Evolutionary conservation across 202 grass and related monocot species (phyloP), one percentile per base, ranked within the genome.

Genomic region (Dendrocalamus latiflorus): DNA sequence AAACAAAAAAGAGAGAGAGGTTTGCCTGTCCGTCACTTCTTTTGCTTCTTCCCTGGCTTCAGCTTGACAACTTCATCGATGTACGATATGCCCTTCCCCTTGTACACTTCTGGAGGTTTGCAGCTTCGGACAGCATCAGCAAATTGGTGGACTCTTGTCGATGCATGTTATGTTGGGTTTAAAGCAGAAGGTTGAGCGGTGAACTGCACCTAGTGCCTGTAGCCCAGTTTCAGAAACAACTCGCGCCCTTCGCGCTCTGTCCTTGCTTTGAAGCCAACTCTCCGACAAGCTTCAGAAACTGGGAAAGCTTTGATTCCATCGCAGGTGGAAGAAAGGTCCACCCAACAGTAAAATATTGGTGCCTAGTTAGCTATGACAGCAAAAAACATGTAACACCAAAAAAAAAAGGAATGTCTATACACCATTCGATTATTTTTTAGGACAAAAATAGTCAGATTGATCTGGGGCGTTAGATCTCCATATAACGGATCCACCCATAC

Each of bases 251-350:
- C 78, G 55, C 58, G 61, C 85, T 94, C 90, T 47, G 87, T 72
- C 69, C 93, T 88, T 21, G 90, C 85, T 76, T 92, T 92, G 76
- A 88, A 95, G 6, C 93, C 93, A 3, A 95, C n/a, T n/a, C 90
- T 30, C 93, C 93, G 0, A 90, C 93, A 44, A 88, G 60, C 74
- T 92, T 95, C 51, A 95, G 85, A 47, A 94, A 92, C 65, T 85
- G 87, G 22, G 90, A 92, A 70, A 94, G 88, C 68, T 83, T 87
- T 15, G 90, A 81, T 74, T 94, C 93, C 87, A 88, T 94, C 47
- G 26, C 8, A 28, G n/a, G n/a, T n/a, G 14, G 10, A 30, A 28
- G 26, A 70, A 6, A 12, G 10, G 6, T 36, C 48, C 39, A 8
- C 45, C 17, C 22, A n/a, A n/a, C n/a, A n/a, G n/a, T n/a, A n/a